Base-by-base conservation (phyloP, 257 asterid species). In the Fraxinus pennsylvanica region DNA sequence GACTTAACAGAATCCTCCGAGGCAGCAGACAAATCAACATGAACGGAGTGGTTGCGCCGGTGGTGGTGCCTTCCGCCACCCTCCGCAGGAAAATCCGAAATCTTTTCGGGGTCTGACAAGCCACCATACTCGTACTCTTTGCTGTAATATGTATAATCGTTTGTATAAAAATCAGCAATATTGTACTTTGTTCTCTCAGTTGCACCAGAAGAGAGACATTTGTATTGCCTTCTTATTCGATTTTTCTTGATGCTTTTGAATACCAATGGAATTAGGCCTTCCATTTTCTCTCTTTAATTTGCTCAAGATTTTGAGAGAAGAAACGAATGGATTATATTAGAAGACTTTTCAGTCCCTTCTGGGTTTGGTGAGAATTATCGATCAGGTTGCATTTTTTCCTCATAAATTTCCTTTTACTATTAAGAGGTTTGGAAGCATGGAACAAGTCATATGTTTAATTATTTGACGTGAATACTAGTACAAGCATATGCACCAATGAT, bases 181-280 rank as follows among this genome's bases (percentile, higher is more conserved):
- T 83, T 84, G 86, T 81, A 82, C 0, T 25, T 19, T 21, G 84
- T 43, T 50, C 10, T 12, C 12, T 63, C 69, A 10, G 86, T 54
- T 33, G 82, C 71, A 17, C 80, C 81, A 3, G 92, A 75, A 50
- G 97, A 89, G 19, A 93, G 94, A 47, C 86, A 80, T 72, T 91
- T 84, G 66, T 93, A 93, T 35, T 82, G 79, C 50, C 88, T 82
- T 54, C 92, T 90, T 74, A 84, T 82, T 82, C 68, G 85, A 79
- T 7, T 89, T 84, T 82, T 91, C 90, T 84, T 84, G 74, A 93
- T 79, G 22, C 89, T 87, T 76, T 72, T 89, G 86, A 74, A 91
- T 21, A 90, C 89, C 88, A 90, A 54, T 21, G 97, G 97, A 70
- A 93, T 82, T 5, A 93, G 79, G 29, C 97, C 97, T 76, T 93